These are phyloP conservation scores for Ophiostoma tasmaniense DNA, from an alignment of 2,329 filamentous ascomycete genomes.

Conservation along the genomic window DNA sequence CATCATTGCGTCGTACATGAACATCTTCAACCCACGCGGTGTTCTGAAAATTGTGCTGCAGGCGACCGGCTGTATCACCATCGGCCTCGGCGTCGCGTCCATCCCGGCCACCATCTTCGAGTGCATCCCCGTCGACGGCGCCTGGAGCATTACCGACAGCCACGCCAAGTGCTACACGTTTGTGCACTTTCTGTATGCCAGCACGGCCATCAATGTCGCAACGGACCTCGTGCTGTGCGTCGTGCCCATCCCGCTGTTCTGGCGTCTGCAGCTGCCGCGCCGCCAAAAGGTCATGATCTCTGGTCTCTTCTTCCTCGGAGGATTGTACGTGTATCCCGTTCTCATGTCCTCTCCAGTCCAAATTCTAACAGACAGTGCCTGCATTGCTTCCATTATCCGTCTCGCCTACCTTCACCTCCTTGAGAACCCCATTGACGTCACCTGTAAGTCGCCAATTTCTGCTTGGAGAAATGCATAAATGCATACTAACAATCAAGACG, in stretches of 20 bases:
- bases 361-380: slow-evolving; percentile 22
- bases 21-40: slow-evolving; percentile 27
- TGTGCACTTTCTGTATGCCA: slow-evolving; percentile 24
- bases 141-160: slow-evolving; percentile 24
- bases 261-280: slow-evolving; percentile 24
- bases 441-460: slow-evolving; percentile 22
- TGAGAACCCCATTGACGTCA: slow-evolving; percentile 23
- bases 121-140: slow-evolving; percentile 24
- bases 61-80: slow-evolving; percentile 27
- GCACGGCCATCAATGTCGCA: slow-evolving; percentile 25
- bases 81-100: slow-evolving; percentile 23
- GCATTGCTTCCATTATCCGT: slow-evolving; percentile 22
- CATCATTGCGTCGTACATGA: slow-evolving; percentile 26
- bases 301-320: slow-evolving; percentile 25
- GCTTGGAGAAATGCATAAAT: neutral
- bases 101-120: slow-evolving; percentile 25
- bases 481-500: slow-evolving; percentile 21
- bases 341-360: no score
- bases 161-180: slow-evolving; percentile 24
- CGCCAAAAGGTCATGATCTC: slow-evolving; percentile 25
- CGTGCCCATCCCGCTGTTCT: slow-evolving; percentile 26
- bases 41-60: slow-evolving; percentile 25
- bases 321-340: slow-evolving; percentile 23
- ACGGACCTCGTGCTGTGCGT: slow-evolving; percentile 27
- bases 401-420: slow-evolving; percentile 24